Base-by-base conservation (phyloP, 106 monocot species). In the Hemerocallis citrina region DNA sequence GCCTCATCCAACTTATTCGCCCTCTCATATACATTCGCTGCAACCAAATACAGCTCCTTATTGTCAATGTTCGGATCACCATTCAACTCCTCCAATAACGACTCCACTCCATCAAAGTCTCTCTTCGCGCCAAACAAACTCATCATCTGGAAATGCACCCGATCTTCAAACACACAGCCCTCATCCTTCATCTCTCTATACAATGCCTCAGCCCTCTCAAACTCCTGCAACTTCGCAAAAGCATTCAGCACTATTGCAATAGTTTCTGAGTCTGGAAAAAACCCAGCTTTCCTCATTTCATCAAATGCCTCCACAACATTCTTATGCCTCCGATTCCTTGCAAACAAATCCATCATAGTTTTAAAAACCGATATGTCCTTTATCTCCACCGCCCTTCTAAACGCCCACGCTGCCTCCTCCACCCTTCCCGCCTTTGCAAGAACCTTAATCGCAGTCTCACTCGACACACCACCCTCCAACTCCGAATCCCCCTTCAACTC, bases 111-210 rank as follows among this genome's bases (percentile, higher is more conserved):
- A 32, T 70, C 28, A 60, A 92, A 92, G 62, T 98, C 85, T 43
- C 82, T 64, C 52, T 57, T 79, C 15, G 73, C 75, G 16, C 98
- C 98, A 59, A 91, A 41, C 5, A 98, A 68, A 35, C 80, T 79
- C 57, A 98, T 49, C 98, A 98, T 98, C 59, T 98, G 98, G 47
- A 92, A 98, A 51, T 98, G 98, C 37, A 98, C 92, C 60, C 66
- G 63, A 44, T 98, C 98, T 0, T 70, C 55, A 42, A 98, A 85
- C 1, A 88, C 16, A 40, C 81, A 98, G 0, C 91, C 88, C 55
- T 92, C 88, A 22, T 85, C 98, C 51, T 82, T 74, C 92, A 98
- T 85, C 62, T 85, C 87, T 37, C 10, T 51, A 59, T 98, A 92
- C 31, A 98, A 29, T 7, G 71, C 66, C 21, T 70, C 66, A 1